A percentile compares a stretch with the other conserved stretches of the same genome.
Conservation (phyloP, 441 rosid species). For the Isatis lusitanica region DNA sequence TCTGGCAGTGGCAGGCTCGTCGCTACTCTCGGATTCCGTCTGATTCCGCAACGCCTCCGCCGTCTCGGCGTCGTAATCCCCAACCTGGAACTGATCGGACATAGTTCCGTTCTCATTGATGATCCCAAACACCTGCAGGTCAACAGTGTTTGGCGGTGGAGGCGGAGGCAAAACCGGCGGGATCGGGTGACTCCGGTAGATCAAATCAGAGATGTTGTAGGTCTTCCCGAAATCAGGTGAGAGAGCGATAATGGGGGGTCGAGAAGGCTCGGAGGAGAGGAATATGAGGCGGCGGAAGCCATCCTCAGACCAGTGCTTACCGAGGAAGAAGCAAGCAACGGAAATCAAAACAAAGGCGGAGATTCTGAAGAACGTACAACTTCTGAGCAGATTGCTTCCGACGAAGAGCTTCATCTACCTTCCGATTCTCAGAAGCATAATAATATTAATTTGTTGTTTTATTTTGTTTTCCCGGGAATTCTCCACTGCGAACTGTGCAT, state of each 20-base stretch:
- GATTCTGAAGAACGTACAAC: slow-evolving; percentile 44
- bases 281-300: slow-evolving; percentile 63
- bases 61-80: slow-evolving; percentile 69
- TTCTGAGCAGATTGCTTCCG: slow-evolving; percentile 44
- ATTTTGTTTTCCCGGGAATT: slow-evolving; percentile 8
- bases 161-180: slow-evolving; percentile 23
- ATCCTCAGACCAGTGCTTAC: slow-evolving; percentile 75
- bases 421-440: slow-evolving; percentile 3
- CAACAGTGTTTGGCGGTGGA: slow-evolving; percentile 40
- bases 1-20: slow-evolving; percentile 19
- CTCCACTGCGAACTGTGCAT: background rate
- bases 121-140: slow-evolving; percentile 58
- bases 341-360: slow-evolving; percentile 52
- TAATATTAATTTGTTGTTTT: background rate
- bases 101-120: slow-evolving; percentile 79
- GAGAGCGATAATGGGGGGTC: slow-evolving; percentile 28
- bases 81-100: slow-evolving; percentile 78
- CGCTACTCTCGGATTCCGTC: slow-evolving; percentile 36
- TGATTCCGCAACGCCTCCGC: slow-evolving; percentile 57
- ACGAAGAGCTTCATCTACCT: slow-evolving; percentile 51
- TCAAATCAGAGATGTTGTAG: slow-evolving; percentile 32
- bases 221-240: slow-evolving; percentile 34
- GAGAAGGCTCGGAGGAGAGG: slow-evolving; percentile 39
- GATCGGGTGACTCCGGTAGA: slow-evolving; percentile 14
- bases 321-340: slow-evolving; percentile 71